Evolutionary conservation across 306 rosid species (phyloP), one percentile per base, ranked within the genome.

Genomic region (Vicia villosa): DNA sequence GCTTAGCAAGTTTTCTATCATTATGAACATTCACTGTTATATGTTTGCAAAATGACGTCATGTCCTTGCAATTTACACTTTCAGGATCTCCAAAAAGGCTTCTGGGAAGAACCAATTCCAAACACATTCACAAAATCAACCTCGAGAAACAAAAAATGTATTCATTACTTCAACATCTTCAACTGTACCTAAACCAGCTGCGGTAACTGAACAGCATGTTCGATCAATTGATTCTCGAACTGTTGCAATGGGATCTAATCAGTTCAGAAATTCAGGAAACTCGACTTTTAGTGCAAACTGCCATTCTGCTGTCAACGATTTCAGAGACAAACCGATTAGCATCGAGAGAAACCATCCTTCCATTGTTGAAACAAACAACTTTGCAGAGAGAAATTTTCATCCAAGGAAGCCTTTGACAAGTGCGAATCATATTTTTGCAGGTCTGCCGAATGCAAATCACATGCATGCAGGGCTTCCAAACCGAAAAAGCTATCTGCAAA

Each of bases 41-140:
- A 21, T 70, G 45, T 65, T 66, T 14, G 14, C 49, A 47, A 55
- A 46, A 61, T 45, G 34, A 76, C 37, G 42, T 61, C 63, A 61
- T 46, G 10, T 17, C 10, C 16, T 40, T 63, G 34, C 51, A 16
- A 70, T 75, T 19, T 73, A 24, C 30, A 46, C 21, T 12, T 77
- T 75, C 84, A 93, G 97, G 91, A 69, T 79, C 69, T 74, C 83
- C 71, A 83, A 43, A 65, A 84, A 73, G 76, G 80, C 74, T 69
- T 62, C 61, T 15, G 63, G 12, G 14, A 68, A 43, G 60, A 81
- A 77, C 51, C 82, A 73, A 74, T 22, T 68, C 75, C 81, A 66
- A 50, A n/a, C 82, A 32, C 67, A 72, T 76, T 71, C 83, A 74
- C 76, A 30, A 30, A 54, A 10, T 67, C 76, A 60, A 45, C 38